A percentile compares a stretch with the other conserved stretches of the same genome.
phyloP scores from a whole-genome alignment of 768 basidiomycete species.

The Tremella fuciformis region DNA sequence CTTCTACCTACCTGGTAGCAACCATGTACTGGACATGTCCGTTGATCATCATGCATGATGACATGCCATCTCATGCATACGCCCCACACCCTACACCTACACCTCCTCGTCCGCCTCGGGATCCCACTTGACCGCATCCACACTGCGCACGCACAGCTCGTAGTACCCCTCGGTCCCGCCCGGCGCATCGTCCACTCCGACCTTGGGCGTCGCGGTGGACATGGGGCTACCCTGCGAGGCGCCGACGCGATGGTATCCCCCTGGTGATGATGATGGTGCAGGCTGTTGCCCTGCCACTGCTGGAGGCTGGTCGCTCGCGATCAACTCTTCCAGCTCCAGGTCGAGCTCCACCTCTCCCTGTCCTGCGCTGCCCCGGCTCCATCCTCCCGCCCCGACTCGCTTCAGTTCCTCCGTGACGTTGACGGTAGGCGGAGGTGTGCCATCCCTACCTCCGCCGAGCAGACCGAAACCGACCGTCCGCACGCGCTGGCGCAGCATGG shows the following conservation, averaged over 20 bases:
- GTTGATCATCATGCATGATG: no score
- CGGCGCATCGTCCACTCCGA: slow-evolving; percentile 3
- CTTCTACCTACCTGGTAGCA: no score
- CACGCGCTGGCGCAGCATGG: slow-evolving; percentile 71
- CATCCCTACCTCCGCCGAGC: slow-evolving; percentile 72
- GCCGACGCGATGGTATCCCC: slow-evolving; percentile 32
- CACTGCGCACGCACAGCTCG: slow-evolving; percentile 77
- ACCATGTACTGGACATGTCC: no score
- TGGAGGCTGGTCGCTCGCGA: slow-evolving; percentile 19
- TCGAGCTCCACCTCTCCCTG: slow-evolving; percentile 25
- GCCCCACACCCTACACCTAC: no score
- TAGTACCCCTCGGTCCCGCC: slow-evolving; percentile 61
- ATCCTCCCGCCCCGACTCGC: slow-evolving; percentile 28
- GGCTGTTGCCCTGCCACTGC: background rate
- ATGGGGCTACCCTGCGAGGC: background rate
- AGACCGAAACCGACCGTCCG: slow-evolving; percentile 82
- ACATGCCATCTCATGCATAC: no score
- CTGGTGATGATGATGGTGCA: background rate
- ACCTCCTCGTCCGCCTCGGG: slow-evolving; percentile 27
- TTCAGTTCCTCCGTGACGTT: slow-evolving; percentile 16
- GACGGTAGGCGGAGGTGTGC: slow-evolving; percentile 14
- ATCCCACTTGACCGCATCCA: slow-evolving; percentile 67
- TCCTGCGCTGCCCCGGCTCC: slow-evolving; percentile 19
- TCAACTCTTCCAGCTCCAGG: slow-evolving; percentile 27
- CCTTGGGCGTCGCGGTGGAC: background rate